These are phyloP conservation scores for Macaranga tanarius DNA, from an alignment of 441 rosid species.

Conservation along the genomic window DNA sequence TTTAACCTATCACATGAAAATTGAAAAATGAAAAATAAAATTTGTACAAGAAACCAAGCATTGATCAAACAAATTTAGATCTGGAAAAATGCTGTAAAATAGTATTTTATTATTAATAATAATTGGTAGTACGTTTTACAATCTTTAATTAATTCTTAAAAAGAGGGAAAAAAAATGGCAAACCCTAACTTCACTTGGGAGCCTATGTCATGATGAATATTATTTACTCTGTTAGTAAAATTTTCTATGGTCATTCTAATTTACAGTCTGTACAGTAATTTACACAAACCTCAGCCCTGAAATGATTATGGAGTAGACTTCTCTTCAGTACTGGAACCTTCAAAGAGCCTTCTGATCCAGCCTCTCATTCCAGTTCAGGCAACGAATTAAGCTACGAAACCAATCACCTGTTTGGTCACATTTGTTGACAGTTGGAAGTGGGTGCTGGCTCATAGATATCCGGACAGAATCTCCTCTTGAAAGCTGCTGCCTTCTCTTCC, in stretches of 20 bases:
- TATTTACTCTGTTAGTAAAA: constrained; percentile 11
- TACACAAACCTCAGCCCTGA: constrained; percentile 34
- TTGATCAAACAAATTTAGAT: constrained; percentile 6
- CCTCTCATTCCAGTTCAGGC: constrained; percentile 97
- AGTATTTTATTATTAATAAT: constrained; percentile 16
- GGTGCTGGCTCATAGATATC: constrained; percentile 90
- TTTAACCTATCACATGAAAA: not conserved
- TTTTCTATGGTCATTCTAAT: constrained; percentile 27
- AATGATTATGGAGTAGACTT: constrained; percentile 17
- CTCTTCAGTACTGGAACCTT: constrained; percentile 22
- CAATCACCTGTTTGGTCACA: constrained; percentile 93
- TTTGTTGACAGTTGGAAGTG: constrained; percentile 92
- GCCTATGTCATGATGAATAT: constrained; percentile 20
- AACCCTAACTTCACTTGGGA: constrained; percentile 26
- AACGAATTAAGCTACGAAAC: constrained; percentile 91
- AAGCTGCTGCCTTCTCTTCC: constrained; percentile 96
- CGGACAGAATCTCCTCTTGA: constrained; percentile 91
- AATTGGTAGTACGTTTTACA: constrained; percentile 9
- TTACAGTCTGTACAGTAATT: constrained; percentile 49
- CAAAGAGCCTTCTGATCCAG: constrained; percentile 87
- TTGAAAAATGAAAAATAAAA: not conserved
- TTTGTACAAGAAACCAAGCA: constrained; percentile 7
- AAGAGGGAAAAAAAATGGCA: constrained; percentile 5
- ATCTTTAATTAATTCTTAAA: not conserved
- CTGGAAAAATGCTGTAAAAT: constrained; percentile 2